Percentiles rank a stretch among this genome's conserved stretches.
These are phyloP conservation scores for Prunus mira DNA, from an alignment of 306 rosid species.

Conservation along the genomic window DNA sequence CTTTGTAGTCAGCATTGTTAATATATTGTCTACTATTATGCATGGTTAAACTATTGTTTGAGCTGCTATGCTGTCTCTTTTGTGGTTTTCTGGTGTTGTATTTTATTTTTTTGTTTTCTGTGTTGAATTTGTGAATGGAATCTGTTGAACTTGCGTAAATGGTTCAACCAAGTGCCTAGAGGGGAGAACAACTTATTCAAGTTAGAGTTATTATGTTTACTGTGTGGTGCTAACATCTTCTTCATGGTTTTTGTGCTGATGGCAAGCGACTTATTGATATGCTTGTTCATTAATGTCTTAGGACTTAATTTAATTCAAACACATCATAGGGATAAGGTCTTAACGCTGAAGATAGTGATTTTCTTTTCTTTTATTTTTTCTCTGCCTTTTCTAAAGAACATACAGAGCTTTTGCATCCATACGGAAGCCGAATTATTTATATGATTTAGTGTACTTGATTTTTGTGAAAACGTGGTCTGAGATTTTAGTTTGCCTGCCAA, in stretches of 20 bases:
- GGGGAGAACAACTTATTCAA: background rate
- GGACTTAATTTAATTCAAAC: background rate
- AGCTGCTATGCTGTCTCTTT: background rate
- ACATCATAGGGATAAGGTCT: too few relatives aligned
- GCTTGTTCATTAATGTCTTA: background rate
- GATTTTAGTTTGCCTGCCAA: background rate
- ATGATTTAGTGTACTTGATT: background rate
- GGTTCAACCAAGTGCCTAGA: background rate
- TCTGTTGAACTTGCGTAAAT: background rate
- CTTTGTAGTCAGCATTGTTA: background rate
- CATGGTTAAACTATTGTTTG: background rate
- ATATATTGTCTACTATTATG: background rate
- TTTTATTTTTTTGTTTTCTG: background rate
- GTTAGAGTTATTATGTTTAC: background rate
- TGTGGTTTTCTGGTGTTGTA: background rate
- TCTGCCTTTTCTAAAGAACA: background rate
- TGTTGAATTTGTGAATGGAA: background rate
- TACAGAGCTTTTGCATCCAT: background rate
- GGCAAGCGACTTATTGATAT: background rate
- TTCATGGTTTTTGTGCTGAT: background rate
- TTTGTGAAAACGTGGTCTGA: background rate
- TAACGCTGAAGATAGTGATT: background rate
- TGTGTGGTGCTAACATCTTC: too few relatives aligned
- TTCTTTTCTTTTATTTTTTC: background rate
- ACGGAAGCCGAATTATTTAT: background rate